phyloP scores from a whole-genome alignment of 2,329 filamentous ascomycete genomes.

The Fusarium mundagurra region DNA sequence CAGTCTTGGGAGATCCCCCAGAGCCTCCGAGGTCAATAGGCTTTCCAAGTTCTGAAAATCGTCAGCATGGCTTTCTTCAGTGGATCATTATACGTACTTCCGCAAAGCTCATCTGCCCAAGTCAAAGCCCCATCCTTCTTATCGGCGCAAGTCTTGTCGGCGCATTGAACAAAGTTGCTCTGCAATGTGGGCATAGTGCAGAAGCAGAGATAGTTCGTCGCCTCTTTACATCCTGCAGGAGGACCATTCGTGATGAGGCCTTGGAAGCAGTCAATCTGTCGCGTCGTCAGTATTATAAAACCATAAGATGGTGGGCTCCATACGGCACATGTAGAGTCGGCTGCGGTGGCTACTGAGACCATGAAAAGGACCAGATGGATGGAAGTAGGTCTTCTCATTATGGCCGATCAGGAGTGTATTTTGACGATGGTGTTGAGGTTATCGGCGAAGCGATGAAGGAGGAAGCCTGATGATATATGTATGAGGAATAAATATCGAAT shows the following conservation, averaged over 20 bases:
- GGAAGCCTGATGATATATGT: background rate
- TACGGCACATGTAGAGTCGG: conserved; percentile 32
- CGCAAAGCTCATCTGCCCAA: conserved; percentile 49
- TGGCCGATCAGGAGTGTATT: background rate
- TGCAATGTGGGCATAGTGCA: conserved; percentile 41
- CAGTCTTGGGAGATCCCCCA: background rate
- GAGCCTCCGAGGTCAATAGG: conserved; percentile 17
- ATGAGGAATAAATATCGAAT: background rate
- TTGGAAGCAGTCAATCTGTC: conserved; percentile 44
- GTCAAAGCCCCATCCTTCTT: conserved; percentile 20
- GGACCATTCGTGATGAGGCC: conserved; percentile 42
- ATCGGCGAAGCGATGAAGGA: background rate
- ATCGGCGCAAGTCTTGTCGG: conserved; percentile 12
- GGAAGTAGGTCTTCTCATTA: conserved; percentile 25
- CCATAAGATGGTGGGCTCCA: background rate
- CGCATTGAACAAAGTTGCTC: conserved; percentile 39
- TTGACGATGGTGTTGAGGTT: no score
- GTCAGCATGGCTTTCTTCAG: background rate
- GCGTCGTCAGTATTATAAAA: background rate
- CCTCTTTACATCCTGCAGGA: conserved; percentile 43
- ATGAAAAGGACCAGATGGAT: conserved; percentile 18
- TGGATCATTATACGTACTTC: background rate
- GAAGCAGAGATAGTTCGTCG: conserved; percentile 47
- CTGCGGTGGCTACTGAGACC: conserved; percentile 7
- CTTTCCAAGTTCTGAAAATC: conserved; percentile 9